These are phyloP conservation scores for Saitozyma sp. DNA, from an alignment of 768 basidiomycete genomes.

Conservation along the genomic window DNA sequence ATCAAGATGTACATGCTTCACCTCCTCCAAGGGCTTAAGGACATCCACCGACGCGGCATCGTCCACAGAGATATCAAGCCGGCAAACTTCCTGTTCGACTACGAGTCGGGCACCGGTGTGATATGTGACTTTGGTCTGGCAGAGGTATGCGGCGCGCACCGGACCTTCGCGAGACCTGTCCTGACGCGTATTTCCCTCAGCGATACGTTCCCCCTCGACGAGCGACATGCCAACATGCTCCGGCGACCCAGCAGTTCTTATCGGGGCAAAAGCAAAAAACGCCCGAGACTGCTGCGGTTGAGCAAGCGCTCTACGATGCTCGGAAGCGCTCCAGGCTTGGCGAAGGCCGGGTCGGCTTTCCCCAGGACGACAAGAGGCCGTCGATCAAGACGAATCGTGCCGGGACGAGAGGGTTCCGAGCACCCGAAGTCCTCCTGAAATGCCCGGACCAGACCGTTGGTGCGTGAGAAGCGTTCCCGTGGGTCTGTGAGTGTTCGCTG, in stretches of 20 bases:
- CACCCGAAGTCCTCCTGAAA: conserved; percentile 93
- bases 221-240: conserved; percentile 71
- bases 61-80: conserved; percentile 98
- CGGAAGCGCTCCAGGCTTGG: conserved; percentile 40
- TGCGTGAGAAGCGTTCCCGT: conserved; percentile 54
- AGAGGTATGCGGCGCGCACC: conserved; percentile 62
- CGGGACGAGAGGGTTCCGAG: conserved; percentile 93
- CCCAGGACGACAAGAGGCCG: conserved; percentile 56
- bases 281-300: conserved; percentile 56
- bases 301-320: conserved; percentile 51
- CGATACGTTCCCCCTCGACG: conserved; percentile 46
- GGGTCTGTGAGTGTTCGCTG: conserved; percentile 9
- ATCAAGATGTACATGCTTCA: conserved; percentile 86
- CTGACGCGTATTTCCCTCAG: conserved; percentile 11
- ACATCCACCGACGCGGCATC: conserved; percentile 79
- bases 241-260: conserved; percentile 62
- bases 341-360: conserved; percentile 48
- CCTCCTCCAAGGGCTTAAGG: conserved; percentile 83
- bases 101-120: conserved; percentile 75
- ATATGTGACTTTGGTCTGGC: conserved; percentile 95
- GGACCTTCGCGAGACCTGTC: neutral
- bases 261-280: conserved; percentile 64
- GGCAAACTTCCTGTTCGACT: conserved; percentile 93
- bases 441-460: conserved; percentile 91
- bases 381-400: conserved; percentile 91